Base-by-base conservation (phyloP, 352 stramenopile species). In the Pythium rishiriense region DNA sequence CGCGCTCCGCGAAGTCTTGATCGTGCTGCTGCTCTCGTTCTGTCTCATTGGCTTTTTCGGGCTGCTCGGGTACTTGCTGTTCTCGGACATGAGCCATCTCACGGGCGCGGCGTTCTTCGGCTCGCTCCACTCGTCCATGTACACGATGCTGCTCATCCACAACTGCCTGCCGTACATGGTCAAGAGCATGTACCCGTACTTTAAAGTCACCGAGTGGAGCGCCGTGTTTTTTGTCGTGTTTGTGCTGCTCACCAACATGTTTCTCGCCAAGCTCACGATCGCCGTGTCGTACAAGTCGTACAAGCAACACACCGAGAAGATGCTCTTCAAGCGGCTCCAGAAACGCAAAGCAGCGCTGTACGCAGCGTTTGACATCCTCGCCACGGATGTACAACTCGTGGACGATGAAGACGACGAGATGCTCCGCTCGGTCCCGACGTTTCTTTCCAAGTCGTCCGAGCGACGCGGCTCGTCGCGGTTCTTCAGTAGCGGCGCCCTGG, bases 161-260 rank as follows among this genome's bases (percentile, higher is more conserved):
- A 90, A 87, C 66, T 93, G 83, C 58, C 69, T 91, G 67, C 83
- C 85, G 17, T 86, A 87, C 55, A 90, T 94, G 80, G 79, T 87
- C 50, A 86, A 86, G 70, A 87, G 75, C 58, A 91, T 94, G 79
- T 88, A 90, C 41, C 83, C 83, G 61, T 94, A 92, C 72, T 94
- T 90, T 67, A 67, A 81, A 28, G 70, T 83, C 51, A 89, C 79
- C 4, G 75, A 91, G 64, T 94, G 85, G 85, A 92, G 83, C 66
- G 73, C 85, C 26, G 17, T 92, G 7, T 94, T 87, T 64, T 94
- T 94, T 60, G 72, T 94, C 31, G 47, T 90, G 19, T 92, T 94
- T 58, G 79, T 94, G 28, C 54, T 94, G 55, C 73, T 92, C 42
- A 90, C 83, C 15, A 91, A 90, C 65, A 64, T 93, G 15, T 94